Percentiles rank a stretch among this genome's conserved stretches.
These are phyloP conservation scores for Pelargonium fulgidum DNA, from an alignment of 441 rosid genomes.

Conservation along the genomic window DNA sequence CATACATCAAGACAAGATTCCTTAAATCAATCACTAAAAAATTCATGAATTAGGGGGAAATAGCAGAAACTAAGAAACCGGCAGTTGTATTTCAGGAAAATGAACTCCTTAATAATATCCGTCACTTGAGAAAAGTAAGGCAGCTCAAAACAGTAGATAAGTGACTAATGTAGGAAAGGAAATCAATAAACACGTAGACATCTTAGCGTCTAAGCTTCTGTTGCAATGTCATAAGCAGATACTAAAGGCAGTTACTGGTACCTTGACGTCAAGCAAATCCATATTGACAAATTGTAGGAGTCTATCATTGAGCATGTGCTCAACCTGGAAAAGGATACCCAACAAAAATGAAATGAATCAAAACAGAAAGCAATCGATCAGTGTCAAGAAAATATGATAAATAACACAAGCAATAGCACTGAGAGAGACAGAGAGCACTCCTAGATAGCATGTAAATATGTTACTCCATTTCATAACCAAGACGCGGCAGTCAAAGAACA, in stretches of 20 bases:
- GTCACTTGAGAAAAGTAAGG: not conserved
- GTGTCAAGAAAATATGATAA: not conserved
- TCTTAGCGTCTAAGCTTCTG: not conserved
- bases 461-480: not conserved
- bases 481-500: not conserved
- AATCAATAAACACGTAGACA: not conserved
- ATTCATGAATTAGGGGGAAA: not conserved
- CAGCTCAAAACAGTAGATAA: not conserved
- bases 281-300: slow-evolving; percentile 83
- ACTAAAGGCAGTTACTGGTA: slow-evolving; percentile 30
- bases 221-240: slow-evolving; percentile 8
- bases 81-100: not conserved
- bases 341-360: slow-evolving; percentile 11
- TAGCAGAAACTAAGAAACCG: slow-evolving; percentile 6
- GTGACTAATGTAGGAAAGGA: slow-evolving; percentile 6
- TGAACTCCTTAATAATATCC: not conserved
- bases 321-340: slow-evolving; percentile 53
- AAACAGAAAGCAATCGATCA: slow-evolving; percentile 6
- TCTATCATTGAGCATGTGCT: slow-evolving; percentile 94
- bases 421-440: not conserved
- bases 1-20: slow-evolving; percentile 49
- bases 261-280: slow-evolving; percentile 96
- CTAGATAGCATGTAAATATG: slow-evolving; percentile 2
- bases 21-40: slow-evolving; percentile 18
- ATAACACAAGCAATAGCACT: not conserved